phyloP scores from a whole-genome alignment of 1,284 basidiomycete genomes.

The Sphaerobolus stellatus region DNA sequence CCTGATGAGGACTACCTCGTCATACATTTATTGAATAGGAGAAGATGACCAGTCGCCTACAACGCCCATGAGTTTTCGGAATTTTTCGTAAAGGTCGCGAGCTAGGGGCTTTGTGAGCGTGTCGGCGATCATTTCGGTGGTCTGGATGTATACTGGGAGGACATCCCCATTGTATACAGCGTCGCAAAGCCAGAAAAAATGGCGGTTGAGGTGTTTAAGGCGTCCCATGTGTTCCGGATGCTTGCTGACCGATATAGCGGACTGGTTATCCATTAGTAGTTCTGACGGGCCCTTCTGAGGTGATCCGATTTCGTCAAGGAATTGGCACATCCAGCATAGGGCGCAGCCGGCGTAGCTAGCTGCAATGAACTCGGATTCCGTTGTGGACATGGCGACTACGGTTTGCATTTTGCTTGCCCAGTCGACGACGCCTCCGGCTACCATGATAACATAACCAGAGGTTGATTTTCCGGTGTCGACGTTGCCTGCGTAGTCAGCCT shows the following conservation, averaged over 20 bases:
- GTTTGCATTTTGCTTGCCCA: conserved; percentile 41
- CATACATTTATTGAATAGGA: too few species aligned
- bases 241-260: conserved; percentile 24
- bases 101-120: not conserved
- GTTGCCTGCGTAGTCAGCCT: conserved; percentile 29
- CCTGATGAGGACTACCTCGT: too few species aligned
- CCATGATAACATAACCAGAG: conserved; percentile 24
- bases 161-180: conserved; percentile 9
- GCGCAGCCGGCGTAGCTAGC: conserved; percentile 34
- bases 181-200: conserved; percentile 25
- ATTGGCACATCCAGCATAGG: conserved; percentile 36
- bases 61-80: too few species aligned
- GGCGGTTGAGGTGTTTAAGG: conserved; percentile 29
- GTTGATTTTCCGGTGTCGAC: conserved; percentile 25
- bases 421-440: conserved; percentile 32
- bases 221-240: conserved; percentile 27
- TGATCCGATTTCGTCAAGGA: conserved; percentile 31
- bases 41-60: too few species aligned
- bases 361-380: conserved; percentile 44
- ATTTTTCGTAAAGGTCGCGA: too few species aligned
- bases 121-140: not conserved
- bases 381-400: conserved; percentile 39
- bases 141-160: not conserved
- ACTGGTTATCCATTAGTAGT: conserved; percentile 27
- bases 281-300: conserved; percentile 15